Evolutionary conservation across 2,329 filamentous ascomycete species (phyloP), one percentile per base, ranked within the genome.

Genomic region (Cercospora zeina): DNA sequence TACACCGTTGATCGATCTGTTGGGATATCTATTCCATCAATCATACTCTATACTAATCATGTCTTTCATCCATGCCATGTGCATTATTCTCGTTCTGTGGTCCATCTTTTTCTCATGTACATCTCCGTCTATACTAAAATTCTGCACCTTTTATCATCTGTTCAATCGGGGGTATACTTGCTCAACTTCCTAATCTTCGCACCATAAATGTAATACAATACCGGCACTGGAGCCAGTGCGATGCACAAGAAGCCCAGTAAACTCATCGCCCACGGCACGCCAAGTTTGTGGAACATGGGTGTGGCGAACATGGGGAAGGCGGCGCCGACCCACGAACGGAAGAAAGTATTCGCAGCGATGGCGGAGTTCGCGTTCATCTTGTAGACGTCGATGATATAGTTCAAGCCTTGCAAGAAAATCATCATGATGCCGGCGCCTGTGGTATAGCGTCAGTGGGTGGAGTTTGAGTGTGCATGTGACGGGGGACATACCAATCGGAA

Each of bases 301-400:
- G 63, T 63, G 1, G 67, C 65, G 34, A 76, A 76, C 21, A 77
- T 57, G 1, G 75, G 75, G 59, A 77, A 36, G 0, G 65, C 74
- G 6, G 74, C 75, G 11, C 74, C 75, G 7, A 76, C 72, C 57
- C 58, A 70, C 5, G 67, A 70, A 47, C 67, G 36, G 19, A 61
- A 59, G 34, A 68, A 73, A n/a, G 72, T 72, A 39, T 76, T 77
- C 0, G 71, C 73, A 1, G 75, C 74, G 16, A 75, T 71, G 10
- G 77, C 70, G 0, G 71, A 74, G 19, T 75, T 76, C 0, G 75
- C 74, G 42, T 77, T 74, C 16, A 70, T 69, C 9, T 73, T 72
- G 59, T 78, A 78, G 0, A 73, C 82, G 86, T 73, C 84, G 81
- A 66, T 86, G 61, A 74, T 71, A 49, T 73, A 75, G 58, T 74